These are phyloP conservation scores for Puccinia novopanici DNA, from an alignment of 1,284 basidiomycete species.

Conservation along the genomic window DNA sequence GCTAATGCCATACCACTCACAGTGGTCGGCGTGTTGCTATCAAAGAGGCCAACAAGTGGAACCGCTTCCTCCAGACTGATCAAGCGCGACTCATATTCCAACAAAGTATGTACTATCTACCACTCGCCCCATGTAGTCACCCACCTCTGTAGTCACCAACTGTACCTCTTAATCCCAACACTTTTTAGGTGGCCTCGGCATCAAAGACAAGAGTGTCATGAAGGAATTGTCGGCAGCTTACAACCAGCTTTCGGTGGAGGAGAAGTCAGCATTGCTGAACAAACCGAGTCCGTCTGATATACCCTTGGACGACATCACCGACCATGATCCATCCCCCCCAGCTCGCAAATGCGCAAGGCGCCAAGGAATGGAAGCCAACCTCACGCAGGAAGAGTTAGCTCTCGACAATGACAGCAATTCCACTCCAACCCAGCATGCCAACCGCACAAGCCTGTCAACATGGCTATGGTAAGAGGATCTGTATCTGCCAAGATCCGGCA, in stretches of 20 bases:
- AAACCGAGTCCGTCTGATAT: background rate
- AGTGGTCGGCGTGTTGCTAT: background rate
- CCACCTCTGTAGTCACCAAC: no score
- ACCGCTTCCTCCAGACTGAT: background rate
- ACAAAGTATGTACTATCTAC: background rate
- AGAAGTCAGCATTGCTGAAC: background rate
- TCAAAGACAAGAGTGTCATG: background rate
- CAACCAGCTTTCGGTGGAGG: background rate
- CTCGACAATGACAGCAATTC: background rate
- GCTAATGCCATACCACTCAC: background rate
- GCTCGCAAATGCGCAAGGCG: no score
- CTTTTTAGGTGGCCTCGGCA: background rate
- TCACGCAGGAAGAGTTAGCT: no score
- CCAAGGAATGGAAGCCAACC: no score
- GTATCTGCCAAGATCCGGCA: background rate
- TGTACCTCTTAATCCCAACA: background rate
- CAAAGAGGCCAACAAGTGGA: background rate
- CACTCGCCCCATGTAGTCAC: background rate
- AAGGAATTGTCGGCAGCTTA: background rate
- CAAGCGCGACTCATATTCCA: background rate
- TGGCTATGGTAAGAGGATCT: background rate
- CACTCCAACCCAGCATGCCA: background rate
- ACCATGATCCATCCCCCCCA: no score
- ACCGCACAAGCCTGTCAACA: no score
- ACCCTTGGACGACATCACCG: background rate